These are phyloP conservation scores for Leccinum obscurum DNA, from an alignment of 768 basidiomycete species.

Conservation along the genomic window DNA sequence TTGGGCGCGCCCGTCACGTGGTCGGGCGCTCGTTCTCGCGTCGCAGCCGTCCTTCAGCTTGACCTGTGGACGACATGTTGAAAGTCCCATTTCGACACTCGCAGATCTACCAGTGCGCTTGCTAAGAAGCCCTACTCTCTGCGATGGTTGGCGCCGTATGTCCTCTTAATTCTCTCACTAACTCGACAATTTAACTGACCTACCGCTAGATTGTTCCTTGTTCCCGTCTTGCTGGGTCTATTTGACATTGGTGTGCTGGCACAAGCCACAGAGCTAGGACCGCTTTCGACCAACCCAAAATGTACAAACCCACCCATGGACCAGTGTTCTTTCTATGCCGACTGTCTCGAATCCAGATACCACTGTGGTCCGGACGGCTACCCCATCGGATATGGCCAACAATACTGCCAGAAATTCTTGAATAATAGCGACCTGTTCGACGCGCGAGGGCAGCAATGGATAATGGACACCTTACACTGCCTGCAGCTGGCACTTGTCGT, in stretches of 20 bases:
- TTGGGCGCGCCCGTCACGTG: no score
- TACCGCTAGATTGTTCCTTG: neutral
- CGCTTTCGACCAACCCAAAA: neutral
- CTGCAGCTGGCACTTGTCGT: conserved; percentile 33
- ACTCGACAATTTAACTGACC: neutral
- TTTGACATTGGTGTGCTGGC: neutral
- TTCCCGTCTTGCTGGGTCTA: neutral
- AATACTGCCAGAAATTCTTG: neutral
- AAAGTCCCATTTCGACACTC: neutral
- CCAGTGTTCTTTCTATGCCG: conserved; percentile 36
- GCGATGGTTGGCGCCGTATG: neutral
- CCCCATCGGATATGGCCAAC: neutral
- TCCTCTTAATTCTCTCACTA: neutral
- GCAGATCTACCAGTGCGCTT: neutral
- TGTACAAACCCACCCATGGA: conserved; percentile 36
- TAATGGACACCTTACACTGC: neutral
- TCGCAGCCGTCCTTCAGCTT: no score
- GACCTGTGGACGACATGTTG: neutral
- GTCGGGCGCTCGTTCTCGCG: no score
- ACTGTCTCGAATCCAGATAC: neutral
- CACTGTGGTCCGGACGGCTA: neutral
- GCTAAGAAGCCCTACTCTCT: neutral
- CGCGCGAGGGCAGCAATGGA: neutral
- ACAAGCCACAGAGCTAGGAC: neutral
- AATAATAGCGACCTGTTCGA: neutral